Evolutionary conservation across 176 grass and related monocot genomes (phyloP), one percentile per base, ranked within the genome.

Genomic region (Dactylis glomerata): DNA sequence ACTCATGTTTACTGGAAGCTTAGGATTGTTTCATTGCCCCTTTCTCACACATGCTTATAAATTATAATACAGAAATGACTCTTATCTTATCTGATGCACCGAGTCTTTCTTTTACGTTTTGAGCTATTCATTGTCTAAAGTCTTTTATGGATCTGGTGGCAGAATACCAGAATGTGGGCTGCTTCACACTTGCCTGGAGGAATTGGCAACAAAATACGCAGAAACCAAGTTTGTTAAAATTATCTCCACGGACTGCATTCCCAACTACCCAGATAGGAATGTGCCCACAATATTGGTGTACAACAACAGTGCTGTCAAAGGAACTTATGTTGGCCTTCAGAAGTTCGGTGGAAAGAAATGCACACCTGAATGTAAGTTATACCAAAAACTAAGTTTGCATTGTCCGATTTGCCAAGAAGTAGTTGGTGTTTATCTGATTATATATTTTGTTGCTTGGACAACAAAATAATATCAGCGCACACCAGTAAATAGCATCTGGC

Each of bases 211-310:
- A 51, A 91, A 90, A 82, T 96, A 99, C 52, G 86, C 97, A 45
- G 87, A 56, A 46, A 99, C 93, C 4, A 99, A 99, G 69, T 99
- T 99, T 73, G 93, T 99, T 86, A 99, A 99, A 82, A 96, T 94
- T 86, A 92, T 96, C 52, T 99, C 97, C 42, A 99, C 97, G 0
- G 93, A 96, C 46, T 96, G 97, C 76, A 99, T 99, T 67, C 91
- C 90, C 19, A 99, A 94, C 81, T 99, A 99, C 64, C 97, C 91
- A 55, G 97, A 99, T 82, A 59, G 42, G 41, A 96, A 99, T 86
- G 86, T 99, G 24, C 97, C 97, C 71, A 99, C 97, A n/a, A 88
- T 99, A 89, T 79, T 99, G 73, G 93, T 99, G 75, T 99, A 99
- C 80, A 99, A 99, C 19, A 96, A 92, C 76, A 91, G 93, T 86